Base-by-base conservation (phyloP, 768 basidiomycete genomes). In the Coprinopsis strossmayeri region DNA sequence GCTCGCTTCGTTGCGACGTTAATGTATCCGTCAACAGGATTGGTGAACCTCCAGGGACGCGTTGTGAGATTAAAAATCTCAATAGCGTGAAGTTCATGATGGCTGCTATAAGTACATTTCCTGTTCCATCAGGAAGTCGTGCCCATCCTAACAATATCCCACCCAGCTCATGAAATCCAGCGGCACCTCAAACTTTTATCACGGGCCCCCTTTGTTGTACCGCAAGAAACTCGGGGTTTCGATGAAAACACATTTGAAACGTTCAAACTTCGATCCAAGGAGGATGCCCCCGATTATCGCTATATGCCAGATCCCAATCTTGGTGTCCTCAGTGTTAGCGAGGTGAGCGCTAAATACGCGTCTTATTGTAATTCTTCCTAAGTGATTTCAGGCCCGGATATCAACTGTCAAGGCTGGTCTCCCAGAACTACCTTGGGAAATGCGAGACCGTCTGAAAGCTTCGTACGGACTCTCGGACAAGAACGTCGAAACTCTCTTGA, bases 251-350 rank as follows among this genome's bases (percentile, higher is more conserved):
- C 74, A 2, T 84, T 84, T 26, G 77, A 87, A 61, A 98, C 96
- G 0, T 93, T 81, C 65, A 76, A 72, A 26, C 66, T 98, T 34
- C 76, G 96, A 34, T 82, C 80, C 39, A 98, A 99, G 65, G 96
- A 96, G 57, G 88, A 93, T 56, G 86, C 92, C 0, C 91, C 89
- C 1, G 96, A 99, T 63, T 99, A 98, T 63, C 79, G 89, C 15
- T 98, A 97, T 68, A 95, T 99, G 91, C 96, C 96, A 0, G 96
- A 99, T 62, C 84, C 91, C 0, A 97, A 98, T 62, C 67, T 98
- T 1, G 91, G 92, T 0, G 77, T 82, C 0, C 67, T 97, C 3
- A 59, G 79, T 26, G 58, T 88, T 5, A 73, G 74, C 49, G 61
- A 77, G 51, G 82, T 78, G 50, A 21, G 27, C 49, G 17, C 9